phyloP scores from a whole-genome alignment of 345 rosid genomes.

The Corymbia maculata region DNA sequence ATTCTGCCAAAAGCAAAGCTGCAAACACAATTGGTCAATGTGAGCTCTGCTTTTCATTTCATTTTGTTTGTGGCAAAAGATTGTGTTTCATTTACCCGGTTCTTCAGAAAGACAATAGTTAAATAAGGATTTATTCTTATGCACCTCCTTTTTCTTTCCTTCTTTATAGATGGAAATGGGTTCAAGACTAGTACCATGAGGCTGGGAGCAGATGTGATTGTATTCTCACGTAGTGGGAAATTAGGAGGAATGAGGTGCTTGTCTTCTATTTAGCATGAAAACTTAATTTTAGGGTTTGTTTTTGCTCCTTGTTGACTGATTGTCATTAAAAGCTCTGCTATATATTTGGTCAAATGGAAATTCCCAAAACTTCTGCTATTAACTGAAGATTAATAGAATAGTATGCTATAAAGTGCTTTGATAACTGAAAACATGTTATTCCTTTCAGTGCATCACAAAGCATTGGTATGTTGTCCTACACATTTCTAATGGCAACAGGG shows the following conservation, averaged over 20 bases:
- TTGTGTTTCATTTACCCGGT: neutral
- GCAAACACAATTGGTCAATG: slow-evolving; percentile 76
- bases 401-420: neutral
- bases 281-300: neutral
- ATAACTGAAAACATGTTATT: neutral
- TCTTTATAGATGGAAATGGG: slow-evolving; percentile 68
- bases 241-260: slow-evolving; percentile 31
- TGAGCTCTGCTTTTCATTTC: slow-evolving; percentile 7
- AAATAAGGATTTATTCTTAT: neutral
- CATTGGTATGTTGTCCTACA: slow-evolving; percentile 66
- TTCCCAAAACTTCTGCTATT: neutral
- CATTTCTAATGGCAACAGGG: slow-evolving; percentile 48
- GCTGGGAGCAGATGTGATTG: slow-evolving; percentile 84
- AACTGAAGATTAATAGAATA: neutral
- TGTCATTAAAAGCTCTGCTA: neutral
- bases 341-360: neutral
- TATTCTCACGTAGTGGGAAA: slow-evolving; percentile 48
- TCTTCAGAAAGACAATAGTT: neutral
- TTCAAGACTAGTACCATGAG: slow-evolving; percentile 87
- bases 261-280: neutral
- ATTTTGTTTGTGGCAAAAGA: neutral
- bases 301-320: neutral
- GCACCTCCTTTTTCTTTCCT: neutral
- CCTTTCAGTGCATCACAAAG: slow-evolving; percentile 40
- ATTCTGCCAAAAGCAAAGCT: slow-evolving; percentile 68